phyloP scores from a whole-genome alignment of 805 yeast genomes.

The Cyberlindnera galapagoensis region DNA sequence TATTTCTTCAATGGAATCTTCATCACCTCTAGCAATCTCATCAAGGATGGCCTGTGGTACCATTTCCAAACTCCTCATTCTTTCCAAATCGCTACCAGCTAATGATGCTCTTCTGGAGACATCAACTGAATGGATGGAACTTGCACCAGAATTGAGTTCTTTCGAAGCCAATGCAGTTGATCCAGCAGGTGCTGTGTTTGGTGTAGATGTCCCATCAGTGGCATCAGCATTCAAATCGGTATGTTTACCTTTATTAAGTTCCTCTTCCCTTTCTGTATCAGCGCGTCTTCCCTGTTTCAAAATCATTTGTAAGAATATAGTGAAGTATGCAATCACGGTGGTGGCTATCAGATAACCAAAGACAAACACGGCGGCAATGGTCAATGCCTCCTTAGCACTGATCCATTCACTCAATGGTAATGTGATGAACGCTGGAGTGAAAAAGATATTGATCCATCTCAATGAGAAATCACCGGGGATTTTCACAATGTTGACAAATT shows the following conservation, averaged over 20 bases:
- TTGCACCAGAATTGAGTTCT: not conserved
- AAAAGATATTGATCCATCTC: constrained; percentile 73
- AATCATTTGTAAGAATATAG: constrained; percentile 32
- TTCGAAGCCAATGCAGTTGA: not conserved
- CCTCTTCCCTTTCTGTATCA: constrained; percentile 26
- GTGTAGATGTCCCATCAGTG: constrained; percentile 8
- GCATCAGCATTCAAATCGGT: constrained; percentile 10
- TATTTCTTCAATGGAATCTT: constrained; percentile 17
- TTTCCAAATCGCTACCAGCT: constrained; percentile 1
- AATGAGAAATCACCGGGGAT: constrained; percentile 64
- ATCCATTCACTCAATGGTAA: constrained; percentile 64
- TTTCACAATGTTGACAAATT: constrained; percentile 32
- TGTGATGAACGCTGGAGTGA: constrained; percentile 70
- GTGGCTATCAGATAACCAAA: constrained; percentile 54
- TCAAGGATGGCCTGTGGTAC: constrained; percentile 14
- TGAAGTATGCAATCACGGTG: constrained; percentile 42
- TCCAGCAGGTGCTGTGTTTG: not conserved
- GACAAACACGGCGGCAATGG: constrained; percentile 68
- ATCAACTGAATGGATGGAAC: too few species aligned
- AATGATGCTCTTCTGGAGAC: not conserved
- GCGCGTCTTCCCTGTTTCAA: constrained; percentile 18
- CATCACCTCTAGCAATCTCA: constrained; percentile 23
- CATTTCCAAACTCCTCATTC: constrained; percentile 7
- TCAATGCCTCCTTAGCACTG: constrained; percentile 59
- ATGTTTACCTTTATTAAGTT: constrained; percentile 11